Evolutionary conservation across 805 yeast species (phyloP), one percentile per base, ranked within the genome.

Genomic region (Maudiozyma turicensis): DNA sequence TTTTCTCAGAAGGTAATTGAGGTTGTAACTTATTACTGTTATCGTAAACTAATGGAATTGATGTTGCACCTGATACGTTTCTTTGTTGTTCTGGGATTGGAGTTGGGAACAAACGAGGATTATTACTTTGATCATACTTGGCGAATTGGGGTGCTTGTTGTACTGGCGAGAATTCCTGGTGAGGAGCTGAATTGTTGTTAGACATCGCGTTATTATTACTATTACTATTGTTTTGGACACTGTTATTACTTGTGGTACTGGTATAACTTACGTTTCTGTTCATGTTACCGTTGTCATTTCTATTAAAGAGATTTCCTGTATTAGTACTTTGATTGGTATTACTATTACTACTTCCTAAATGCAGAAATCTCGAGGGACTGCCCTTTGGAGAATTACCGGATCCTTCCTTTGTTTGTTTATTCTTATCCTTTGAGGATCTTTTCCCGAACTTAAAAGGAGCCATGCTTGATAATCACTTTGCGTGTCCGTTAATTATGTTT

Each of bases 381-480:
- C 31, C 34, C 8, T 28, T 30, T 26, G 43, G 31, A 14, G 47
- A 39, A 37, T 42, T 43, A 14, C 15, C 14, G 20, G 53, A 13
- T 5, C 7, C 11, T 20, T 15, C 15, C 11, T 33, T 35, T 5
- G 15, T 11, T 26, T 43, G 14, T 20, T 39, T 20, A 13, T 39
- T 39, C 52, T 52, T 56, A 15, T 66, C 72, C 49, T 64, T 67
- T 47, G 70, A 69, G 56, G 67, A 70, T 59, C 74, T 77, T 58
- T 71, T 74, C 14, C 79, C 78, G 59, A 80, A 77, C 59, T 76
- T 78, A 63, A 79, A 78, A 26, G 82, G 77, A 15, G 82, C 77
- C 82, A 78, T 77, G 1, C 15, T 35, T 13, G 14, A 5, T 35
- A 8, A 8, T n/a, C 13, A 9, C 6, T 13, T 5, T 3, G 15